Conservation (phyloP, 306 rosid species). For the Cicer judaicum region DNA sequence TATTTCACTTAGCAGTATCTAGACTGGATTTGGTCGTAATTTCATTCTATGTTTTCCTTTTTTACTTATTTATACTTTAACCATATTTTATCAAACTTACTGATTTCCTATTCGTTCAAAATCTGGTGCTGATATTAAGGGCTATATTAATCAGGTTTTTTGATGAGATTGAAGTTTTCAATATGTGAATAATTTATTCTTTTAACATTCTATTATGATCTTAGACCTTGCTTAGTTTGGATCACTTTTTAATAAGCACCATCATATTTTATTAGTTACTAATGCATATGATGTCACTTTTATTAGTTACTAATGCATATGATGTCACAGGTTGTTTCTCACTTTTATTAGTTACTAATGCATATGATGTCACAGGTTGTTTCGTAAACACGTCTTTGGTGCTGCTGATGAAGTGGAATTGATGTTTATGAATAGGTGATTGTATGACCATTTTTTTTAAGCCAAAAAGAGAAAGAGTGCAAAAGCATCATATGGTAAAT, state of each 20-base stretch:
- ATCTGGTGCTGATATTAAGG: neutral
- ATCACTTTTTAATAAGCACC: constrained; percentile 6
- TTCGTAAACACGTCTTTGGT: constrained; percentile 84
- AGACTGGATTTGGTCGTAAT: neutral
- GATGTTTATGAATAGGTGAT: constrained; percentile 95
- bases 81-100: neutral
- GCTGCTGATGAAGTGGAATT: constrained; percentile 95
- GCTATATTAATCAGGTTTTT: constrained; percentile 5
- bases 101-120: neutral
- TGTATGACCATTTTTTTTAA: constrained; percentile 18
- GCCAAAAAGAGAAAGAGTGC: too few relatives aligned
- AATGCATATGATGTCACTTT: constrained; percentile 19
- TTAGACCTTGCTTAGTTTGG: neutral
- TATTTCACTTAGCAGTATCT: neutral
- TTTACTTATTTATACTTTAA: neutral
- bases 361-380: constrained; percentile 60
- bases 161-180: neutral
- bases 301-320: neutral
- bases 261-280: constrained; percentile 4
- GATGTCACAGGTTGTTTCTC: constrained; percentile 72
- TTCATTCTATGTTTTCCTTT: neutral
- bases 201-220: neutral
- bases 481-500: too few relatives aligned
- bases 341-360: constrained; percentile 3
- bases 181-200: neutral